A percentile compares a stretch with the other conserved stretches of the same genome.
phyloP scores from a whole-genome alignment of 148 eudicot genomes.

The Simmondsia chinensis region DNA sequence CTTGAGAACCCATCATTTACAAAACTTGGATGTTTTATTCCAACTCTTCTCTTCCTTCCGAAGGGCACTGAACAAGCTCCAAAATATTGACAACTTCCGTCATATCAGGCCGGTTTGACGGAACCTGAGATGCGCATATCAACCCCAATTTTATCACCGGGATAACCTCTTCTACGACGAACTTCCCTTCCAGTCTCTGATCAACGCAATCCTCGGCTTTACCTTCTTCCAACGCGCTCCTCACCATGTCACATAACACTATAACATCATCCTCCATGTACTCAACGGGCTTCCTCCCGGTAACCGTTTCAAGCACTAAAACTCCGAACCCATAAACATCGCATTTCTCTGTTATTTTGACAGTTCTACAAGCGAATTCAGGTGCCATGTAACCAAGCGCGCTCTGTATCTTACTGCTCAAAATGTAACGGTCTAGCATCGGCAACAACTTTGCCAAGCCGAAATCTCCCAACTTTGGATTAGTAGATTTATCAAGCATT shows the following conservation, averaged over 20 bases:
- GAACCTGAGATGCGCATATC: slow-evolving; percentile 92
- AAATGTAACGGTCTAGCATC: slow-evolving; percentile 52
- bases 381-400: slow-evolving; percentile 94
- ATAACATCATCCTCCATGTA: slow-evolving; percentile 95
- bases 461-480: slow-evolving; percentile 73
- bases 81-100: slow-evolving; percentile 75
- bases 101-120: slow-evolving; percentile 92
- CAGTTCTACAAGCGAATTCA: slow-evolving; percentile 80
- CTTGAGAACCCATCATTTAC: slow-evolving; percentile 22
- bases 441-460: slow-evolving; percentile 75
- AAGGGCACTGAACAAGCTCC: slow-evolving; percentile 68
- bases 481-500: slow-evolving; percentile 37
- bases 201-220: slow-evolving; percentile 69
- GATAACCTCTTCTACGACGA: slow-evolving; percentile 59
- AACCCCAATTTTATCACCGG: slow-evolving; percentile 80
- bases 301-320: slow-evolving; percentile 62
- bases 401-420: slow-evolving; percentile 85
- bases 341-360: slow-evolving; percentile 87
- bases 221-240: slow-evolving; percentile 82
- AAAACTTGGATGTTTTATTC: slow-evolving; percentile 25
- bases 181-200: slow-evolving; percentile 44
- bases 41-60: slow-evolving; percentile 42
- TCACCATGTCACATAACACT: slow-evolving; percentile 81
- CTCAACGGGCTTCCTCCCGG: slow-evolving; percentile 81
- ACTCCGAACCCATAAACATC: slow-evolving; percentile 83